These are phyloP conservation scores for Phytophthora capsici DNA, from an alignment of 352 stramenopile genomes.

Conservation along the genomic window DNA sequence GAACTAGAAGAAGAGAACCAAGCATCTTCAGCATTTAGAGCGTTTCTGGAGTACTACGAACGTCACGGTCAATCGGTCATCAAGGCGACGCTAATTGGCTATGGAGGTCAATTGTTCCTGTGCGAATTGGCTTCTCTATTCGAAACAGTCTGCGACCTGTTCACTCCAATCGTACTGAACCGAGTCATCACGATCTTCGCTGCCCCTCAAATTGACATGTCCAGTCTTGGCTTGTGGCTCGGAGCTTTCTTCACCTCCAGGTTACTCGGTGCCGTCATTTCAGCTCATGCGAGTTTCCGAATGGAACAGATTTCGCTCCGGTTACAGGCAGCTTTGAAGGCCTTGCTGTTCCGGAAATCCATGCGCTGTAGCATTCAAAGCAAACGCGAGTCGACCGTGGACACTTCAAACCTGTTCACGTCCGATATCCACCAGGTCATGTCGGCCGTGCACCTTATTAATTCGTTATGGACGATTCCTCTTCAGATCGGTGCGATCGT, in stretches of 20 bases:
- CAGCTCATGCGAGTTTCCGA: constrained; percentile 14
- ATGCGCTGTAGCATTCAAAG: constrained; percentile 33
- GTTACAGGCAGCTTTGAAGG: constrained; percentile 40
- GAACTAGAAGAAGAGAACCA: constrained; percentile 36
- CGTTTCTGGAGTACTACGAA: constrained; percentile 26
- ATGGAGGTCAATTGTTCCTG: constrained; percentile 31
- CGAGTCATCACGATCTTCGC: constrained; percentile 46
- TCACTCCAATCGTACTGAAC: constrained; percentile 49
- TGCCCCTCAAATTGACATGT: constrained; percentile 23
- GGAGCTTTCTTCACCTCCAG: constrained; percentile 47
- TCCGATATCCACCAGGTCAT: constrained; percentile 84
- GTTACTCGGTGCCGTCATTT: constrained; percentile 7
- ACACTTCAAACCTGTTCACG: constrained; percentile 94
- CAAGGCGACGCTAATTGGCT: constrained; percentile 27
- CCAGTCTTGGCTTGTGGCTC: constrained; percentile 41
- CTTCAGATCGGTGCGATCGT: constrained; percentile 42
- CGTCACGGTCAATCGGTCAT: constrained; percentile 28
- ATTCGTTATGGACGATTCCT: constrained; percentile 55
- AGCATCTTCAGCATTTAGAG: constrained; percentile 21
- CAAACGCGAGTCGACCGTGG: constrained; percentile 29
- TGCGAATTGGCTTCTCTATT: constrained; percentile 40
- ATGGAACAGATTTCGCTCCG: constrained; percentile 38
- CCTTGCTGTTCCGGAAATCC: constrained; percentile 50
- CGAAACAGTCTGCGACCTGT: constrained; percentile 33
- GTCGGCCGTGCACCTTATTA: constrained; percentile 38